Evolutionary conservation across 331 rosid species (phyloP).

Genomic region (Ulmus americana): DNA sequence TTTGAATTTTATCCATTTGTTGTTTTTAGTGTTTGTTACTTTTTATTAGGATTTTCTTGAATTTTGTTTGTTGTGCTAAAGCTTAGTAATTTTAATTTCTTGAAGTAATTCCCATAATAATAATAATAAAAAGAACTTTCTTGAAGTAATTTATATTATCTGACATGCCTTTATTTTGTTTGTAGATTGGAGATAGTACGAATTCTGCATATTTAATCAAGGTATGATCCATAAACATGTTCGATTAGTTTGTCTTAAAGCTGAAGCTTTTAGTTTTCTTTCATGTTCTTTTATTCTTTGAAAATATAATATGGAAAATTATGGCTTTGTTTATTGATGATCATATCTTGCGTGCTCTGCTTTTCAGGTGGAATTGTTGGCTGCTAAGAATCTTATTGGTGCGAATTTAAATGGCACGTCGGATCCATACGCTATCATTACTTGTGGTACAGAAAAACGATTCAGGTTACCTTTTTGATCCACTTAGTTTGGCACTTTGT

Average conservation of each 20-base stretch:
- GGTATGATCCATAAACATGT: constrained; percentile 44
- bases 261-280: background rate
- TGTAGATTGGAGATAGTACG: constrained; percentile 55
- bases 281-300: constrained; percentile 2
- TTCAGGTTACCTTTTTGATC: constrained; percentile 53
- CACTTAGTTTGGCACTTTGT: constrained; percentile 4
- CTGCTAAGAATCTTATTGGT: constrained; percentile 87
- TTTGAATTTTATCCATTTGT: background rate
- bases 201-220: constrained; percentile 65
- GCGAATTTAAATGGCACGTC: constrained; percentile 96
- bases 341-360: constrained; percentile 6
- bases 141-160: constrained; percentile 9
- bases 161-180: constrained; percentile 86
- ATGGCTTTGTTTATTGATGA: constrained; percentile 11
- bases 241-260: background rate
- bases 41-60: background rate
- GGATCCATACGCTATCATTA: constrained; percentile 91
- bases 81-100: background rate
- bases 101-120: constrained; percentile 35
- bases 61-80: background rate
- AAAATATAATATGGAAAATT: background rate
- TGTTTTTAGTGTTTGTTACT: background rate
- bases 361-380: constrained; percentile 84
- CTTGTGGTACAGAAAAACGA: constrained; percentile 80
- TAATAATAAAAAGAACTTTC: no score